phyloP scores from a whole-genome alignment of 2,329 filamentous ascomycete species.

The Fusarium sp. region DNA sequence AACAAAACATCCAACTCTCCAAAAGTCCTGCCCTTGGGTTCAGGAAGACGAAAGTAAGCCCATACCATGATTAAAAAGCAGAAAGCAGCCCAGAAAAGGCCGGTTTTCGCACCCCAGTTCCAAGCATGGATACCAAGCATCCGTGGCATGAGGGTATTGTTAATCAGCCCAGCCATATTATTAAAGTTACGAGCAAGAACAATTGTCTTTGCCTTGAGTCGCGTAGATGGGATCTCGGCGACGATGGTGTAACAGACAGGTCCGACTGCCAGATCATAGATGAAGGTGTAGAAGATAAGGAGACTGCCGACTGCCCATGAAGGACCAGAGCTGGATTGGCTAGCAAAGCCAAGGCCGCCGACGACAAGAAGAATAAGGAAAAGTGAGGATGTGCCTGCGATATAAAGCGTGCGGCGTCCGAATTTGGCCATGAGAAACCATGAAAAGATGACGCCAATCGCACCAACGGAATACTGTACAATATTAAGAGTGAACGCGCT shows the following conservation, averaged over 20 bases:
- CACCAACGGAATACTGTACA: slow-evolving; percentile 61
- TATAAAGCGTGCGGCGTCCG: slow-evolving; percentile 62
- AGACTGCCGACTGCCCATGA: slow-evolving; percentile 65
- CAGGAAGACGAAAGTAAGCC: slow-evolving; percentile 67
- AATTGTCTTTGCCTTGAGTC: slow-evolving; percentile 63
- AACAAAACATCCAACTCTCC: slow-evolving; percentile 72
- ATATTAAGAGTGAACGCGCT: slow-evolving; percentile 58
- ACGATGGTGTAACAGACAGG: slow-evolving; percentile 88
- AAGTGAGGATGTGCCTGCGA: slow-evolving; percentile 65
- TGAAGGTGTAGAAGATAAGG: slow-evolving; percentile 60
- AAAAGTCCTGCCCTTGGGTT: slow-evolving; percentile 67
- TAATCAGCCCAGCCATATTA: slow-evolving; percentile 64
- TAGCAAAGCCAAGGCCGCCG: slow-evolving; percentile 67
- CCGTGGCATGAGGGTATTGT: slow-evolving; percentile 62
- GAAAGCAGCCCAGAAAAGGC: slow-evolving; percentile 60
- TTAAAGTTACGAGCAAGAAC: slow-evolving; percentile 63
- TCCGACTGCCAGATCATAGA: slow-evolving; percentile 58
- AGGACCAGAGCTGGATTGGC: slow-evolving; percentile 56
- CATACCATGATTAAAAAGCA: slow-evolving; percentile 62
- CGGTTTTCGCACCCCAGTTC: slow-evolving; percentile 65
- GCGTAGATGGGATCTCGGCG: slow-evolving; percentile 63
- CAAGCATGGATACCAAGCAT: slow-evolving; percentile 62
- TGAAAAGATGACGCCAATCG: slow-evolving; percentile 61
- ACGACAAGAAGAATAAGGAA: slow-evolving; percentile 59
- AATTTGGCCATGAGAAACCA: slow-evolving; percentile 61